Conservation (phyloP, 2,329 filamentous ascomycete species). For the Scytalidium lignicola region DNA sequence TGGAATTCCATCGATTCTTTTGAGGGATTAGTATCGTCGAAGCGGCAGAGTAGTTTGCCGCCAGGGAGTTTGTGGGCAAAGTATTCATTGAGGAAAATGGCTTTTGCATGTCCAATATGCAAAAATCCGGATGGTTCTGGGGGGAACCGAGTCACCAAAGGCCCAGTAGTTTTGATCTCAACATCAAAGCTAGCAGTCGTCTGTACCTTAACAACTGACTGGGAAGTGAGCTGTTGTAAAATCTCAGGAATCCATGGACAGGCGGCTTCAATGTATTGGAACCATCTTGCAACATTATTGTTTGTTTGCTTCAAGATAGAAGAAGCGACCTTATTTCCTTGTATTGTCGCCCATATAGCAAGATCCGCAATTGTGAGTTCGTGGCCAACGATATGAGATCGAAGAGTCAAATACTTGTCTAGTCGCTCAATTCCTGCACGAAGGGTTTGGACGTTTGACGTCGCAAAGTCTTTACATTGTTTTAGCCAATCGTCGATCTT, state of each 20-base stretch:
- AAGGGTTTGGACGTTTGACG: too few relatives aligned
- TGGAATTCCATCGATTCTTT: constrained; percentile 96
- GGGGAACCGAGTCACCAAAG: constrained; percentile 9
- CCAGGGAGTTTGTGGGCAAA: constrained; percentile 88
- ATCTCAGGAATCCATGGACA: neutral
- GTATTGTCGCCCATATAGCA: neutral
- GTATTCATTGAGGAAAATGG: constrained; percentile 85
- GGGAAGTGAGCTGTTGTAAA: neutral
- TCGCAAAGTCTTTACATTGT: too few relatives aligned
- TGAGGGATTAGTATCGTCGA: constrained; percentile 92
- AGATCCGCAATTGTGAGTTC: neutral
- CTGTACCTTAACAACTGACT: neutral
- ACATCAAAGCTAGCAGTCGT: neutral
- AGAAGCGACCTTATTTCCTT: neutral
- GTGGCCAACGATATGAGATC: neutral
- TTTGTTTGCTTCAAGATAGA: neutral
- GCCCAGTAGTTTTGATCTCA: neutral
- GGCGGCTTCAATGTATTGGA: neutral
- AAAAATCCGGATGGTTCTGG: constrained; percentile 59
- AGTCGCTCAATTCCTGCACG: too few relatives aligned
- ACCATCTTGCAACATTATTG: constrained; percentile 1
- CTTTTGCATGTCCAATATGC: constrained; percentile 91
- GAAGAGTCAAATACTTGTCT: too few relatives aligned
- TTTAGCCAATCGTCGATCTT: too few relatives aligned
- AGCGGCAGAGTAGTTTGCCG: constrained; percentile 80